Evolutionary conservation across 129 eudicot species (phyloP).

Genomic region (Dittrichia graveolens): DNA sequence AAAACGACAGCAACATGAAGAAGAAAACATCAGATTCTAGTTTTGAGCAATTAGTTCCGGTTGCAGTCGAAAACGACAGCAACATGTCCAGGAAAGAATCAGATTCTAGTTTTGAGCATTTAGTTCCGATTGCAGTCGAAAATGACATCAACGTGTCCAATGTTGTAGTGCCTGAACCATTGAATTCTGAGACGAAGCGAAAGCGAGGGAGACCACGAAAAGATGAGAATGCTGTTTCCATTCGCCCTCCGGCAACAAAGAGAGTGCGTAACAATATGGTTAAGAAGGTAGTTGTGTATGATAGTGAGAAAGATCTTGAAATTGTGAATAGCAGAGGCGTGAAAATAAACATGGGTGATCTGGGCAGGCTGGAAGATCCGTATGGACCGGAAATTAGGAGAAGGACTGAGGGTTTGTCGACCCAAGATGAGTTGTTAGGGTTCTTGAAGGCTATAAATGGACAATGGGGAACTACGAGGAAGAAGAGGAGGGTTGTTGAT

Average conservation of each 20-base stretch:
- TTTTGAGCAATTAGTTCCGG: not conserved
- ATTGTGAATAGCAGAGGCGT: slow-evolving; percentile 57
- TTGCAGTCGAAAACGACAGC: slow-evolving; percentile 29
- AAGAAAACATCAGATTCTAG: no score
- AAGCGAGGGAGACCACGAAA: slow-evolving; percentile 68
- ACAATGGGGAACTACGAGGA: slow-evolving; percentile 81
- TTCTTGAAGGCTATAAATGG: slow-evolving; percentile 64
- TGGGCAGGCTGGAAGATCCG: slow-evolving; percentile 63
- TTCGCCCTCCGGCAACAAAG: not conserved
- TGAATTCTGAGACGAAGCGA: slow-evolving; percentile 28
- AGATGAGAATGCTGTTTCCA: slow-evolving; percentile 25
- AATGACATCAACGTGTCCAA: not conserved
- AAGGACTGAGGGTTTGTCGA: slow-evolving; percentile 59
- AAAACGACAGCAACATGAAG: not conserved
- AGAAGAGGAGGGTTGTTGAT: slow-evolving; percentile 79
- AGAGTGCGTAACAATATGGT: slow-evolving; percentile 13
- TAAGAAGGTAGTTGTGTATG: slow-evolving; percentile 36
- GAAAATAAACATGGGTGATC: slow-evolving; percentile 48
- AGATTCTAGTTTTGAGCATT: no score
- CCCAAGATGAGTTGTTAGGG: slow-evolving; percentile 60
- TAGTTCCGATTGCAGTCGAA: slow-evolving; percentile 22
- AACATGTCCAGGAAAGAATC: not conserved
- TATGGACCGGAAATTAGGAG: slow-evolving; percentile 53
- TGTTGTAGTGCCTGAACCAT: not conserved
- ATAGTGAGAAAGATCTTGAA: slow-evolving; percentile 49